phyloP scores from a whole-genome alignment of 108 stramenopile species.

The Skeletonema marinoi region DNA sequence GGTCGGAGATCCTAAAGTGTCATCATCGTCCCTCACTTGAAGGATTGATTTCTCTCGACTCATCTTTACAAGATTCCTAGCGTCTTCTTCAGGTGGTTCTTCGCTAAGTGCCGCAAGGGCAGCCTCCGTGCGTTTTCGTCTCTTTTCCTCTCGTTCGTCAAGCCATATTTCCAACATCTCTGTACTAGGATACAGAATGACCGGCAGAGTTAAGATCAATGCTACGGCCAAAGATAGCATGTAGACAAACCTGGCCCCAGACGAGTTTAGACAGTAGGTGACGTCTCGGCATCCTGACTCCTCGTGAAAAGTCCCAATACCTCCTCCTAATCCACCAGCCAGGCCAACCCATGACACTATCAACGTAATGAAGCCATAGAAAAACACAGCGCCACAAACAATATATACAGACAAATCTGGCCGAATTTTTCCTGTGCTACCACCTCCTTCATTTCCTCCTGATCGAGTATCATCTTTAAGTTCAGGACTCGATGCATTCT shows the following conservation, averaged over 20 bases:
- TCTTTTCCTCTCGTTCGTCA: conserved; percentile 43
- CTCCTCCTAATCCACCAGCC: conserved; percentile 51
- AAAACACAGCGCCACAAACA: conserved; percentile 42
- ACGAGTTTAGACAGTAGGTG: conserved; percentile 43
- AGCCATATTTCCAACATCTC: conserved; percentile 52
- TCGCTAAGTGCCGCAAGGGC: not conserved
- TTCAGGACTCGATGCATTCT: not conserved
- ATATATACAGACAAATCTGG: conserved; percentile 30
- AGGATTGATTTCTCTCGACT: not conserved
- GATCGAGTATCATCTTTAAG: not conserved
- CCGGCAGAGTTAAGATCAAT: conserved; percentile 48
- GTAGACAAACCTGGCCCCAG: conserved; percentile 36
- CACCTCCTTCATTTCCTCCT: not conserved
- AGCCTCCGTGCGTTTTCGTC: conserved; percentile 22
- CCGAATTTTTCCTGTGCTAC: not conserved
- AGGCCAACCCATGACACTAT: conserved; percentile 47
- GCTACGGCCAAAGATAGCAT: conserved; percentile 49
- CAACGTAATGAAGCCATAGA: conserved; percentile 43
- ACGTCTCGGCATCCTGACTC: conserved; percentile 46
- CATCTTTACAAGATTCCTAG: not conserved
- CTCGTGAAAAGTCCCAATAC: conserved; percentile 44
- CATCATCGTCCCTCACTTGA: not conserved
- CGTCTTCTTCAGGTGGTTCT: not conserved
- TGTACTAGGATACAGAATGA: conserved; percentile 54
- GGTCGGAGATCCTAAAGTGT: not conserved